Conservation (phyloP, 1,284 basidiomycete genomes). For the Mycena sp. region DNA sequence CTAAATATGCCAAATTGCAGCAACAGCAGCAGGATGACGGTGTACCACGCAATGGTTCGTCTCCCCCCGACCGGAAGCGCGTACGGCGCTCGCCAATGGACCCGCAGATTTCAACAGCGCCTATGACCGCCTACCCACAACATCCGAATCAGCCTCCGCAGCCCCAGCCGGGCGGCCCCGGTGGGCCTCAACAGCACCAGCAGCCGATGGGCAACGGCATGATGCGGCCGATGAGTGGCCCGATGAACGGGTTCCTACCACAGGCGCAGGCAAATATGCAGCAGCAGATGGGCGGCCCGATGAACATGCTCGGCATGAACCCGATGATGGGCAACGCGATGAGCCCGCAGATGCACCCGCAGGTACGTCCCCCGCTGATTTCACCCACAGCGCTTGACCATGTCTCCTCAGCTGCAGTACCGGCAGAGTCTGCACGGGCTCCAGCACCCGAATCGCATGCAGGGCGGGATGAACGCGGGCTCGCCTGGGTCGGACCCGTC, state of each 20-base stretch:
- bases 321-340: constrained; percentile 27
- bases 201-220: constrained; percentile 23
- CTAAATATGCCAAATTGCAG: constrained; percentile 1
- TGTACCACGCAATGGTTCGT: constrained; percentile 62
- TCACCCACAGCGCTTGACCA: background rate
- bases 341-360: constrained; percentile 34
- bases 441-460: constrained; percentile 27
- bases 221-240: constrained; percentile 23
- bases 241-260: constrained; percentile 24
- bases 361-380: constrained; percentile 14
- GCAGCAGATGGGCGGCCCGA: constrained; percentile 37
- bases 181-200: constrained; percentile 13
- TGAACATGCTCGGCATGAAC: constrained; percentile 38
- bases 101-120: constrained; percentile 41
- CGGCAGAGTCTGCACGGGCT: constrained; percentile 22
- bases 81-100: constrained; percentile 64
- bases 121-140: constrained; percentile 33
- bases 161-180: constrained; percentile 33
- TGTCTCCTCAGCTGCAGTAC: constrained; percentile 24
- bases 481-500: constrained; percentile 51
- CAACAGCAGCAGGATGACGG: constrained; percentile 54
- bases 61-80: constrained; percentile 73
- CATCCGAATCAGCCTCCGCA: constrained; percentile 34
- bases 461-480: constrained; percentile 45
- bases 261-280: constrained; percentile 29